Evolutionary conservation across 2,329 filamentous ascomycete genomes (phyloP).

Genomic region (Apiospora kogelbergensis): DNA sequence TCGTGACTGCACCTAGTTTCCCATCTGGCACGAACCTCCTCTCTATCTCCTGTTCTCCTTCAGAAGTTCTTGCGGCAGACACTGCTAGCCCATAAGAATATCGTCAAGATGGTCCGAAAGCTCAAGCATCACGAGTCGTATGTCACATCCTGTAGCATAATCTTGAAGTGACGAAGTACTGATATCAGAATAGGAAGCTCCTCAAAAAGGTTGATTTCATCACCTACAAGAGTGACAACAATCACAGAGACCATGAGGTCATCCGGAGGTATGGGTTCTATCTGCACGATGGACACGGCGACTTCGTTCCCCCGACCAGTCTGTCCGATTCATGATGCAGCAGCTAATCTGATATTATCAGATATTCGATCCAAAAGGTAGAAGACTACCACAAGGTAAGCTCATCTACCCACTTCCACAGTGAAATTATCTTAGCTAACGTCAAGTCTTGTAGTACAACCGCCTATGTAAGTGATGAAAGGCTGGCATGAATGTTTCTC

Average conservation of each 20-base stretch:
- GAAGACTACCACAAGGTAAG: constrained; percentile 69
- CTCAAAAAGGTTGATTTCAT: constrained; percentile 92
- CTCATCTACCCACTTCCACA: background rate
- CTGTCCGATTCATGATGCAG: constrained; percentile 58
- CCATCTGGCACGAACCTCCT: background rate
- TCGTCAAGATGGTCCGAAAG: constrained; percentile 78
- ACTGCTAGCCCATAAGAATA: background rate
- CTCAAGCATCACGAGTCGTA: constrained; percentile 85
- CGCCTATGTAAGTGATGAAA: constrained; percentile 9
- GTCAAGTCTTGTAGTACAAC: constrained; percentile 44
- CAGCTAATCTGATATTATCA: constrained; percentile 26
- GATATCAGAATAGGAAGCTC: constrained; percentile 64
- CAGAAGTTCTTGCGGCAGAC: background rate
- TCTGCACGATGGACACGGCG: background rate
- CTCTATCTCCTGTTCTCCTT: background rate
- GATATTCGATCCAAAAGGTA: constrained; percentile 89
- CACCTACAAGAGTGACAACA: constrained; percentile 85
- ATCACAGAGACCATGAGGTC: constrained; percentile 73
- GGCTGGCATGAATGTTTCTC: background rate
- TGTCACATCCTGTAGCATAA: background rate
- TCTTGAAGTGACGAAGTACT: background rate
- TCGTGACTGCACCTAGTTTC: background rate
- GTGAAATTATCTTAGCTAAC: background rate
- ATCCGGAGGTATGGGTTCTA: background rate
- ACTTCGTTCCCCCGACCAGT: background rate